Evolutionary conservation across 2,329 filamentous ascomycete genomes (phyloP).

Genomic region (Botryotinia convoluta): DNA sequence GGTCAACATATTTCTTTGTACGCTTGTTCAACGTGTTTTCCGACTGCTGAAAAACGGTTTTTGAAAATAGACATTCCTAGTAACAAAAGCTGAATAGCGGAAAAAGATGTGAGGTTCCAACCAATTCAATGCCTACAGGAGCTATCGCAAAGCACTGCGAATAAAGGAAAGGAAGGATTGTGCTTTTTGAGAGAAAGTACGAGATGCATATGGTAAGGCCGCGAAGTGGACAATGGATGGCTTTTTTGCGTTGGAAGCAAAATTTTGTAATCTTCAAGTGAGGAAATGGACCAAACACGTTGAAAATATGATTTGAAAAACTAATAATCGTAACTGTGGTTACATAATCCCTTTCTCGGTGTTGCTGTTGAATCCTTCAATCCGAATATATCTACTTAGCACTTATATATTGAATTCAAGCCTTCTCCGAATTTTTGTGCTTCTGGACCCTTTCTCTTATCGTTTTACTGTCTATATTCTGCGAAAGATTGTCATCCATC

Average conservation of each 20-base stretch:
- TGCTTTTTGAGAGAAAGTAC: background rate
- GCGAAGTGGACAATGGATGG: background rate
- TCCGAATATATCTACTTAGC: background rate
- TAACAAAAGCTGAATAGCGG: background rate
- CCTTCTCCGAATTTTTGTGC: background rate
- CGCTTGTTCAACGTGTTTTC: background rate
- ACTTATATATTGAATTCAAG: background rate
- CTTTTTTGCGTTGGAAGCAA: background rate
- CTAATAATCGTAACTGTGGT: accelerated
- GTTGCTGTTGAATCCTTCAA: background rate
- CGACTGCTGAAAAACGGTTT: background rate
- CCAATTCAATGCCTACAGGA: background rate
- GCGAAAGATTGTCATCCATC: accelerated
- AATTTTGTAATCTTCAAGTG: background rate
- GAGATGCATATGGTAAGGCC: background rate
- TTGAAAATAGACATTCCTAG: background rate
- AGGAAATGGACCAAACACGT: accelerated
- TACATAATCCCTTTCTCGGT: background rate
- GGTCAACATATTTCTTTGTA: background rate
- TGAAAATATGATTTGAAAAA: accelerated
- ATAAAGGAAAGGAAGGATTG: background rate
- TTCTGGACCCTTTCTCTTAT: accelerated
- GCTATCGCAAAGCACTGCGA: accelerated
- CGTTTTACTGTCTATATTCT: background rate
- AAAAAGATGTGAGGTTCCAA: accelerated